phyloP scores from a whole-genome alignment of 2,329 filamentous ascomycete genomes.

The Fusarium sp. region DNA sequence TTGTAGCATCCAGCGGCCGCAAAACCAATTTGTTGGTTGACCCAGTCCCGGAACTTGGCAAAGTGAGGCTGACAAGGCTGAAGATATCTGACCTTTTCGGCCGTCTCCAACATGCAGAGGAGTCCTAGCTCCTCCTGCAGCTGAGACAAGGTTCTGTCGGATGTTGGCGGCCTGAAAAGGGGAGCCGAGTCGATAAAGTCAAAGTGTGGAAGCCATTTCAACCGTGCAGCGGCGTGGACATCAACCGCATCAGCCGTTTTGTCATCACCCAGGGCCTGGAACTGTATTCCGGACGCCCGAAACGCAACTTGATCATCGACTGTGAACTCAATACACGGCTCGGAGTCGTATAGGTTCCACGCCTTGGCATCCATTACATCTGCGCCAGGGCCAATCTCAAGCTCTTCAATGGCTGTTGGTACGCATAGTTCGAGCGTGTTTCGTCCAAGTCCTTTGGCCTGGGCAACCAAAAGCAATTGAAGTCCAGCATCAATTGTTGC shows the following conservation, averaged over 20 bases:
- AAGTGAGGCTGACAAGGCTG: slow-evolving; percentile 22
- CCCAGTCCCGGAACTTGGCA: slow-evolving; percentile 20
- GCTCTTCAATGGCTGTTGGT: slow-evolving; percentile 17
- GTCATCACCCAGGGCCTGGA: slow-evolving; percentile 12
- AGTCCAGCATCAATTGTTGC: slow-evolving; percentile 21
- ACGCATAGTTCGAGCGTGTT: not conserved
- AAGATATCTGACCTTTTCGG: slow-evolving; percentile 7
- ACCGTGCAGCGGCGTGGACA: slow-evolving; percentile 7
- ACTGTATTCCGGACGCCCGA: not conserved
- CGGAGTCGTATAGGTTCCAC: slow-evolving; percentile 8
- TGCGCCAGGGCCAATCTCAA: slow-evolving; percentile 9
- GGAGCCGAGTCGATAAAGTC: slow-evolving; percentile 9
- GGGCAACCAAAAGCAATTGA: slow-evolving; percentile 4
- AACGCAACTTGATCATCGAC: not conserved
- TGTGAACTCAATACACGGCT: slow-evolving; percentile 8
- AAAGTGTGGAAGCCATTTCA: slow-evolving; percentile 27
- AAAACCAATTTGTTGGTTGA: slow-evolving; percentile 12
- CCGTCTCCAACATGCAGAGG: slow-evolving; percentile 15
- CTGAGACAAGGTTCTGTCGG: not conserved
- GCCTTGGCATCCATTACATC: slow-evolving; percentile 15
- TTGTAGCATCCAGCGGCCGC: slow-evolving; percentile 41
- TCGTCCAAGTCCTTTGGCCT: slow-evolving; percentile 4
- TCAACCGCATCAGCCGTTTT: not conserved
- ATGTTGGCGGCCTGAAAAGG: slow-evolving; percentile 11
- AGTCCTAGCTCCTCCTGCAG: slow-evolving; percentile 17